phyloP scores from a whole-genome alignment of 495 filamentous ascomycete species.

The Daldinia bambusicola region DNA sequence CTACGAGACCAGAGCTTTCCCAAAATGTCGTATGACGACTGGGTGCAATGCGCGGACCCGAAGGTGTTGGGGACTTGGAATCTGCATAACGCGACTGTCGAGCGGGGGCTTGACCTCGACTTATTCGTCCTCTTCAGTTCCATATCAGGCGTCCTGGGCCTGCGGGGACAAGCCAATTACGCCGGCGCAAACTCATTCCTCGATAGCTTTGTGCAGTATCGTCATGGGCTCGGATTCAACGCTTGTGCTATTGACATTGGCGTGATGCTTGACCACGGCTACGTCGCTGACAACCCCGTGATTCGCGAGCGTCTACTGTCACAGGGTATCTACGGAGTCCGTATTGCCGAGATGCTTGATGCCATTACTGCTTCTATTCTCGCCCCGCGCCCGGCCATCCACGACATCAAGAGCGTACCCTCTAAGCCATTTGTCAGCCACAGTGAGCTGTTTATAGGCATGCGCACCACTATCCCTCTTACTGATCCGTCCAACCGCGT shows the following conservation, averaged over 20 bases:
- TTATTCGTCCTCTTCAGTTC: conserved; percentile 55
- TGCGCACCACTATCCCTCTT: background rate
- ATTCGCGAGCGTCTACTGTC: conserved; percentile 12
- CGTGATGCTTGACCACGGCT: conserved; percentile 51
- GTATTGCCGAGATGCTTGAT: background rate
- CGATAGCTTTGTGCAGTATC: conserved; percentile 54
- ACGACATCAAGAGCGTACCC: background rate
- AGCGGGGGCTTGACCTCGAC: conserved; percentile 38
- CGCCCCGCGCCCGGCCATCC: background rate
- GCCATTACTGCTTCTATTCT: background rate
- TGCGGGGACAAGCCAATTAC: conserved; percentile 55
- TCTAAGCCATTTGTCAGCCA: background rate
- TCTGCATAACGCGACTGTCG: conserved; percentile 58
- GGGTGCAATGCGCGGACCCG: conserved; percentile 54
- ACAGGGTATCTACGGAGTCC: conserved; percentile 3
- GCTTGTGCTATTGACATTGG: conserved; percentile 53
- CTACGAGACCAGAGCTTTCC: conserved; percentile 62
- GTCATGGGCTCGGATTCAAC: conserved; percentile 43
- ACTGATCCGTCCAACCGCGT: conserved; percentile 2
- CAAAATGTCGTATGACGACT: conserved; percentile 60
- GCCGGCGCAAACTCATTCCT: conserved; percentile 52
- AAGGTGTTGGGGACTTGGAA: conserved; percentile 67
- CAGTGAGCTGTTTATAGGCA: background rate
- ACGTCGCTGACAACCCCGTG: conserved; percentile 21
- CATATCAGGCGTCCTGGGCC: conserved; percentile 47